A percentile compares a stretch with the other conserved stretches of the same genome.
These are phyloP conservation scores for Trichoderma polysporum DNA, from an alignment of 2,329 filamentous ascomycete species.

Conservation along the genomic window DNA sequence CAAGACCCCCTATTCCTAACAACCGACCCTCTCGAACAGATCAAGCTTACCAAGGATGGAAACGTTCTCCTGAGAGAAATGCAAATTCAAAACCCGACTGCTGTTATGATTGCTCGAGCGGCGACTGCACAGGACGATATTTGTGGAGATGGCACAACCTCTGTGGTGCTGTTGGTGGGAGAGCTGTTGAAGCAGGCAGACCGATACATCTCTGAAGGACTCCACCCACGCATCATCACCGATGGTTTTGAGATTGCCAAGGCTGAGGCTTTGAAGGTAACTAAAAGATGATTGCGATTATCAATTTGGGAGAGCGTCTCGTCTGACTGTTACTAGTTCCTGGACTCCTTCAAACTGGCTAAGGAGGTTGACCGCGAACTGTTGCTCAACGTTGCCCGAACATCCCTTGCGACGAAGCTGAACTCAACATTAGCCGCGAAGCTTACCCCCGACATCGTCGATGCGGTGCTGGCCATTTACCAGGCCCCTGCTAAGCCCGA, in stretches of 20 bases:
- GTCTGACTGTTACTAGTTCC: slow-evolving; percentile 60
- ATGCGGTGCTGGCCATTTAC: slow-evolving; percentile 94
- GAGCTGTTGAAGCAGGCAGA: slow-evolving; percentile 98
- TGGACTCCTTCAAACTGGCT: slow-evolving; percentile 88
- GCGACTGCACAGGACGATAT: slow-evolving; percentile 98
- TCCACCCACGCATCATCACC: slow-evolving; percentile 94
- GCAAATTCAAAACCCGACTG: slow-evolving; percentile 98
- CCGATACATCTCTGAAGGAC: slow-evolving; percentile 91
- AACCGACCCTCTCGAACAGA: slow-evolving; percentile 50
- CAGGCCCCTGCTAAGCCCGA: slow-evolving; percentile 87
- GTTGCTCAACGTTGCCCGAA: slow-evolving; percentile 87
- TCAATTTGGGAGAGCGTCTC: slow-evolving; percentile 25
- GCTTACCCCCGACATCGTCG: slow-evolving; percentile 92
- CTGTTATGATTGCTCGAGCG: slow-evolving; percentile 78
- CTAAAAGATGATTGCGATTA: slow-evolving; percentile 14
- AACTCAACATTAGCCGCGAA: slow-evolving; percentile 85
- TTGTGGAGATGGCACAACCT: slow-evolving; percentile 95
- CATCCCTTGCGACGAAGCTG: slow-evolving; percentile 92
- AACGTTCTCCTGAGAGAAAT: slow-evolving; percentile 77
- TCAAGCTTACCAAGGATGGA: slow-evolving; percentile 98
- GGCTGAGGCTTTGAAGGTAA: slow-evolving; percentile 81
- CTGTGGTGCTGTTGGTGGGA: slow-evolving; percentile 90
- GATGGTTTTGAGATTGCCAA: slow-evolving; percentile 98
- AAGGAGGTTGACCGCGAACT: slow-evolving; percentile 91
- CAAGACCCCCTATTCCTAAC: slow-evolving; percentile 32